Evolutionary conservation across 1,139 yeast species (phyloP), one percentile per base, ranked within the genome.

Genomic region (Blastobotrys capitulatus): DNA sequence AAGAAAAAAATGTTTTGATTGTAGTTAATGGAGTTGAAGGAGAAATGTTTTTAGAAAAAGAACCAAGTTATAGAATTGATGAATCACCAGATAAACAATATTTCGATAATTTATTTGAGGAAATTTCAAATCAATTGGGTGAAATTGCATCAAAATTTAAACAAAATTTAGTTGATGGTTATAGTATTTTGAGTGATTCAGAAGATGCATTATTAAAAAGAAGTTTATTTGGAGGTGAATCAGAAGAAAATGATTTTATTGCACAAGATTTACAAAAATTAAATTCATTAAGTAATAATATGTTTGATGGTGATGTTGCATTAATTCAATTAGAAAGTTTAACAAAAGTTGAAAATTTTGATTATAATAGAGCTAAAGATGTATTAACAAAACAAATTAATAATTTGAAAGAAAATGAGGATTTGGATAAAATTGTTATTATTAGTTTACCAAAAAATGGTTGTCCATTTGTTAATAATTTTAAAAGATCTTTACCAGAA

Each of bases 21-120:
- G 54, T 60, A 26, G 57, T 59, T 6, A 60, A 59, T 35, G 57
- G 60, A 19, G 54, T 58, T 12, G 49, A 44, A 22, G 49, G 48
- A 29, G 31, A 48, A 27, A 42, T 50, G 36, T 47, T 44, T 37
- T 34, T 47, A 16, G 38, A 47, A 35, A 38, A 45, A 10, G 41
- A 42, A 22, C 63, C 63, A 6, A 51, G 59, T n/a, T 60, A 59
- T 49, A 48, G 50, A 22, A 51, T 60, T 37, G 54, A 54, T 15
- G 49, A 51, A 25, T 49, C 57, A 18, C 58, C 60, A 3, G 49
- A 50, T 13, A 42, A 50, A 5, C 50, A 48, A 9, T 53, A 52
- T 44, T 52, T 59, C 44, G 36, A 50, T 16, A 48, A 49, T 7
- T 43, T 54, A 34, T 43, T 60, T 32, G 58, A 52, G 22, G 37